phyloP scores from a whole-genome alignment of 768 basidiomycete genomes.

The Tricholomella constricta region DNA sequence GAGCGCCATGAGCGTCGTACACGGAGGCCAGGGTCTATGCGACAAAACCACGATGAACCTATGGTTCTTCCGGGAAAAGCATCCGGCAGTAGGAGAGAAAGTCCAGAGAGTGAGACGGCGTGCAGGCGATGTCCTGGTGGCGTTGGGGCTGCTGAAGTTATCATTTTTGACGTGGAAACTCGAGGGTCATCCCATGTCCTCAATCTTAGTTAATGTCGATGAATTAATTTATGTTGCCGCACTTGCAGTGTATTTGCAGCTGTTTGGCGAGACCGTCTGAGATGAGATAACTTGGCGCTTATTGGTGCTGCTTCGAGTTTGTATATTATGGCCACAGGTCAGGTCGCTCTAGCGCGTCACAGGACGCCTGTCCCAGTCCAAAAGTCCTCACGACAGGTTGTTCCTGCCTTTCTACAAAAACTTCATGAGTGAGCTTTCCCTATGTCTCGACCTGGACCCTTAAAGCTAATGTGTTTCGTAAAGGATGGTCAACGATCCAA shows the following conservation, averaged over 20 bases:
- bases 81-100: too few species aligned
- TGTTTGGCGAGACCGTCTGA: slow-evolving; percentile 9
- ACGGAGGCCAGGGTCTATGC: too few species aligned
- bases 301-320: neutral
- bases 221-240: too few species aligned
- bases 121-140: neutral
- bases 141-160: neutral
- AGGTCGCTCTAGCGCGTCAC: slow-evolving; percentile 25
- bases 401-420: slow-evolving; percentile 90
- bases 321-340: slow-evolving; percentile 31
- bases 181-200: neutral
- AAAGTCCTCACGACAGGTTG: slow-evolving; percentile 39
- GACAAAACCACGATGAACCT: too few species aligned
- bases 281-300: slow-evolving; percentile 16
- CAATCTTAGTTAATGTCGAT: too few species aligned
- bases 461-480: slow-evolving; percentile 5
- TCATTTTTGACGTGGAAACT: too few species aligned
- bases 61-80: too few species aligned
- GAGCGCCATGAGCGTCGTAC: too few species aligned
- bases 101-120: too few species aligned
- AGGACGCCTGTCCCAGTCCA: slow-evolving; percentile 31
- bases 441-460: slow-evolving; percentile 2
- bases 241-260: slow-evolving; percentile 2
- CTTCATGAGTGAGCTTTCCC: slow-evolving; percentile 74
- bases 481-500: slow-evolving; percentile 91